Evolutionary conservation across 2,329 filamentous ascomycete genomes (phyloP), one percentile per base, ranked within the genome.

Genomic region (Colletotrichum tropicale): DNA sequence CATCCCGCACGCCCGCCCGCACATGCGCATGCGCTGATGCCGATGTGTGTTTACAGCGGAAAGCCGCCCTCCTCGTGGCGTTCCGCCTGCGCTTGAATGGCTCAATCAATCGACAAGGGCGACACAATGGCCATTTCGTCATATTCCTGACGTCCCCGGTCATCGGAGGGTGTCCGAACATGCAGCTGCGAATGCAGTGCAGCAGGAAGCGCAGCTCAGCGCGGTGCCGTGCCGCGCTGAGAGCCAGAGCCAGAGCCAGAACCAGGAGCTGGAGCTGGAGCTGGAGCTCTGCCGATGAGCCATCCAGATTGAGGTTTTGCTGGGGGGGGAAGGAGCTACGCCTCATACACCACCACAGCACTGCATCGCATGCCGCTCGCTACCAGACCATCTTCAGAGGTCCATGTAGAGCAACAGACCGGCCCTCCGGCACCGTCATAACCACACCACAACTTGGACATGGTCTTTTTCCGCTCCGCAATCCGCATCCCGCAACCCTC

Each of bases 111-210:
- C 18, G 43, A 7, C 64, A 66, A 34, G 26, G 43, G 30, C 61
- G 26, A 32, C 28, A 36, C 32, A 43, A 26, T n/a, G 38, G 61
- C 18, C 48, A 67, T 67, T 74, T 61, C 72, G 52, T 71, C 68
- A 74, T 71, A 66, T 66, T 38, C 15, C 18, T 34, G 28, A 10
- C 26, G 18, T 30, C 71, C 72, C 72, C 72, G 60, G 72, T 43
- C 72, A 32, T 71, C 72, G 72, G 72, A 74, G 68, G 61, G 60
- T 74, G 72, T 36, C 72, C 72, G 72, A 74, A 28, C 67, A 71
- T 74, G 71, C 67, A 69, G 32, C 18, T 32, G 55, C 32, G 21
- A 55, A 66, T 71, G 71, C 67, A 68, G 48, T 58, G 58, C 48
- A 67, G 60, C 26, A 43, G 36, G 24, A 43, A 43, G 38, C 38